Evolutionary conservation across 495 filamentous ascomycete species (phyloP), one percentile per base, ranked within the genome.

Genomic region (Letharia lupina): DNA sequence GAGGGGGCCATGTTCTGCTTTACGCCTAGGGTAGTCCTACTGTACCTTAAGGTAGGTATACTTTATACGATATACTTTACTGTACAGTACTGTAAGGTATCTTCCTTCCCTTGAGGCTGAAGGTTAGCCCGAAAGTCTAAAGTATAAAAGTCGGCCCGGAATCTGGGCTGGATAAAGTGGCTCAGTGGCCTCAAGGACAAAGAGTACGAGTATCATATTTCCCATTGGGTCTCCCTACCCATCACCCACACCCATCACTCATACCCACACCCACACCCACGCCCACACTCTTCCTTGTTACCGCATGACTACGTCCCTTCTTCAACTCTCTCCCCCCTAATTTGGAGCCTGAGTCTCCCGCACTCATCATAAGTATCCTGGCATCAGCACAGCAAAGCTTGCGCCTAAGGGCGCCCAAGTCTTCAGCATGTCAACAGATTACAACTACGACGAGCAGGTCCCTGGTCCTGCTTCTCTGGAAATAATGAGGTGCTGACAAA

Each of bases 371-470:
- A 39, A 39, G 8, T 13, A 2, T 12, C 11, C 48, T 50, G 48
- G 48, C 48, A 23, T 50, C 48, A 28, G 52, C 13, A 57, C 31
- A 18, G 31, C 54, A 47, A 10, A 57, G 44, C 12, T 61, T 40
- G 65, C 57, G 23, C 57, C 44, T 42, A 37, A 60, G 44, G 57
- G 57, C 57, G 56, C 28, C 45, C 28, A 37, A 23, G 58, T 31
- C 72, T 73, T 76, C 85, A 85, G 74, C 72, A 96, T 95, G 91
- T 93, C 91, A 73, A 91, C 91, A 70, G 94, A 98, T 76, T 98
- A 98, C 82, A 93, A 88, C 70, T 98, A 98, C 78, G 94, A 98
- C 84, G 91, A 96, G 73, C 83, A 92, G 86, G 89, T 89, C 70
- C 52, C 45, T 60, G 57, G 63, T 67, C 45, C 42, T 23, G 47